Base-by-base conservation (phyloP, 2,329 filamentous ascomycete species). In the Drechslerella coelobrocha region DNA sequence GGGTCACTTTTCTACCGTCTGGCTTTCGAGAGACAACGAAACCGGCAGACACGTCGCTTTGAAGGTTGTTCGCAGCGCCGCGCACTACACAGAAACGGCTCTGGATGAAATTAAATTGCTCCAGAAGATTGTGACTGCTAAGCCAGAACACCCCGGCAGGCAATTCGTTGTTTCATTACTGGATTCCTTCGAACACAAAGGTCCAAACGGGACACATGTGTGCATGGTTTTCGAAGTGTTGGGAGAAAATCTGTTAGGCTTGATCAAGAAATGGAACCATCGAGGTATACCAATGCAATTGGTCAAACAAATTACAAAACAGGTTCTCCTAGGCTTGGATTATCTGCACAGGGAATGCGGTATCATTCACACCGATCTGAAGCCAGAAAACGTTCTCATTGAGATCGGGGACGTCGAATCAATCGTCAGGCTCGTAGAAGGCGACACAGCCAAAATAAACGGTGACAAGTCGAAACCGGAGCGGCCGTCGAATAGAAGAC, bases 151-250 rank as follows among this genome's bases (percentile, higher is more conserved):
- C 78, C 93, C 94, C 23, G 94, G 94, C 77, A 89, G 93, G 75
- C 90, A 90, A 79, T 93, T 97, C 77, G 94, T 97, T 73, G 94
- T 99, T 79, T 96, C 92, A 79, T 84, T 72, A 21, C 85, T 97
- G 75, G 93, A 97, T 80, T 96, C 91, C 0, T 99, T 99, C 79
- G 93, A 97, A 79, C 94, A 97, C 82, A 95, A 95, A 79, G 94
- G 94, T 8, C 93, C 93, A 45, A 95, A 99, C 77, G 94, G 94
- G 51, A 89, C 91, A 55, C 94, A 99, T 78, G 92, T 97, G 68
- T 99, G 94, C 82, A 97, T 99, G 93, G 94, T 99, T 6, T 99
- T 99, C 76, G 94, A 99, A 79, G 94, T 99, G 2, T 81, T 99
- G 62, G 94, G 94, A 92, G 97, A 97, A 78, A 81, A 97, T 73